phyloP scores from a whole-genome alignment of 2,329 filamentous ascomycete genomes.

The Nothopassalora personata region DNA sequence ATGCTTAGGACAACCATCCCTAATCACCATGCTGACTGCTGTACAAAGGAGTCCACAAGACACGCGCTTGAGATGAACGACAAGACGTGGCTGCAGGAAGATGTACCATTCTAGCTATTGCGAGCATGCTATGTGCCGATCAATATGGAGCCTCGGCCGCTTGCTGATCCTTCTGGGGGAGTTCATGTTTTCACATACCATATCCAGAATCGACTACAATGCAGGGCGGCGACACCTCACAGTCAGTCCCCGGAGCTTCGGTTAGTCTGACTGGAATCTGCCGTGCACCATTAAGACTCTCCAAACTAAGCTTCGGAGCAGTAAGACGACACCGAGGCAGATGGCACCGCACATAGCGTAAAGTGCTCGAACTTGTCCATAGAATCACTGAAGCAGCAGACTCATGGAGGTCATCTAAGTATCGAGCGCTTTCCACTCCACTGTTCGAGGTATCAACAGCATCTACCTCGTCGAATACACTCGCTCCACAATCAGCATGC shows the following conservation, averaged over 20 bases:
- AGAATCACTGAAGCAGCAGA: too few species aligned
- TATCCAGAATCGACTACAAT: not conserved
- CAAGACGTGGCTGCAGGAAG: not conserved
- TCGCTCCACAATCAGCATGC: not conserved
- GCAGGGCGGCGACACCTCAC: not conserved
- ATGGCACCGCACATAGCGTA: too few species aligned
- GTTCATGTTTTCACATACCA: not conserved
- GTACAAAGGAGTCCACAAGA: not conserved
- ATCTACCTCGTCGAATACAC: slow-evolving; percentile 1
- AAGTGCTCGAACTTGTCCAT: not conserved
- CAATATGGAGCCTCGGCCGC: not conserved
- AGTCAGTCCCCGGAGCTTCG: not conserved
- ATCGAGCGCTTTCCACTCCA: not conserved
- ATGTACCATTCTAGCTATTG: not conserved
- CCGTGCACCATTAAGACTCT: not conserved
- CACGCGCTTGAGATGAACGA: not conserved
- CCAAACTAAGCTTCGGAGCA: not conserved
- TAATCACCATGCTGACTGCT: not conserved
- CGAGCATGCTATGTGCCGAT: not conserved
- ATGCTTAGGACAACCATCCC: not conserved
- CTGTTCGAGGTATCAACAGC: not conserved
- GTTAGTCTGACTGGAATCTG: not conserved
- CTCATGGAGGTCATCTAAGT: not conserved
- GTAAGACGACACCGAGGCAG: not conserved
- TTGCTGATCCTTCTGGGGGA: not conserved